phyloP scores from a whole-genome alignment of 108 stramenopile genomes.

The Nitzschia sp. region DNA sequence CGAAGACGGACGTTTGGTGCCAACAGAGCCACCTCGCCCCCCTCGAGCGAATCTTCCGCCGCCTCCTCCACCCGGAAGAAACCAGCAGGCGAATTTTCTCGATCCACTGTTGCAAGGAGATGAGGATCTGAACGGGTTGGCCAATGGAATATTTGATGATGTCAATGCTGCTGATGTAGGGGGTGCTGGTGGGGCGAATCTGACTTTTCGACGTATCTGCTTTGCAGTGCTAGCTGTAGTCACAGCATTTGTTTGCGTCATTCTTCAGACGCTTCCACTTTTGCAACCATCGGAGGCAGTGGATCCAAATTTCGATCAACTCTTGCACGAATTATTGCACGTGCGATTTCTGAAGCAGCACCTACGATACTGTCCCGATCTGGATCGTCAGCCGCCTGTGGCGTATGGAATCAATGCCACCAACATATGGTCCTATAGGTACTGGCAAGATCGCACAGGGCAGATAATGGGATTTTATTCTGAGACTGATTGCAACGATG shows the following conservation, averaged over 20 bases:
- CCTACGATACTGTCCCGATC: conserved; percentile 21
- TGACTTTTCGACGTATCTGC: conserved; percentile 50
- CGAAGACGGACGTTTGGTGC: conserved; percentile 42
- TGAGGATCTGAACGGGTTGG: no score
- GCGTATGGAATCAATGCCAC: background rate
- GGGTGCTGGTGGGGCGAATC: conserved; percentile 16
- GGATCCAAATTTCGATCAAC: conserved; percentile 26
- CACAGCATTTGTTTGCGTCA: conserved; percentile 40
- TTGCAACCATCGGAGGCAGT: conserved; percentile 13
- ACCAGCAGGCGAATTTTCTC: conserved; percentile 4
- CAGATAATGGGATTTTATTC: conserved; percentile 13
- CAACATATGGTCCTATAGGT: background rate
- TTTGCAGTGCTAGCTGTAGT: conserved; percentile 44
- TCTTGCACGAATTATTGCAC: conserved; percentile 32
- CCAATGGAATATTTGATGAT: background rate
- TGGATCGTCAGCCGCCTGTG: conserved; percentile 2
- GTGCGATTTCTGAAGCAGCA: conserved; percentile 25
- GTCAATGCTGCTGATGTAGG: background rate
- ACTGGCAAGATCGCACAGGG: background rate
- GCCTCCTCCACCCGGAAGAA: conserved; percentile 1
- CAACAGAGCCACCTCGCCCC: conserved; percentile 20
- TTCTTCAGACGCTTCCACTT: conserved; percentile 42
- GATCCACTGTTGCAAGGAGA: conserved; percentile 7
- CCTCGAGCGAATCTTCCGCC: conserved; percentile 36
- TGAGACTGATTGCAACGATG: conserved; percentile 38